Evolutionary conservation across 2,329 filamentous ascomycete genomes (phyloP).

Genomic region (Xylaria digitata): DNA sequence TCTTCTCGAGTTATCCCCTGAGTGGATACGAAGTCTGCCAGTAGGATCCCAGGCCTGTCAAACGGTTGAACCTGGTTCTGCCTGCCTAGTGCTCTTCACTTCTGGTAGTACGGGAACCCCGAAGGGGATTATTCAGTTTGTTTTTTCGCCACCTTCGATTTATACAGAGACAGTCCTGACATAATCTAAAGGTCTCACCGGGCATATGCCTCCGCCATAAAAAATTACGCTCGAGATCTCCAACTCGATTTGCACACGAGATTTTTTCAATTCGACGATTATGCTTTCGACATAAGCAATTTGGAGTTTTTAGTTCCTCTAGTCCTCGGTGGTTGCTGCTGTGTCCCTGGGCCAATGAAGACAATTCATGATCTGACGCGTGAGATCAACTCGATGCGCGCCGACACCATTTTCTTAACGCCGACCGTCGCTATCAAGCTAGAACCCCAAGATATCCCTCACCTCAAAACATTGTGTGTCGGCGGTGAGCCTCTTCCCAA

Average conservation of each 20-base stretch:
- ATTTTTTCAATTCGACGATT: conserved; percentile 34
- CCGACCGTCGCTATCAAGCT: conserved; percentile 36
- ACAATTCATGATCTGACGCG: conserved; percentile 27
- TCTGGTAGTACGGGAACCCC: conserved; percentile 41
- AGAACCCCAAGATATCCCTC: conserved; percentile 28
- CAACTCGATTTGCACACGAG: conserved; percentile 32
- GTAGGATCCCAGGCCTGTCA: neutral
- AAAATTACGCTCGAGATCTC: conserved; percentile 34
- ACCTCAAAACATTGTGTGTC: conserved; percentile 34
- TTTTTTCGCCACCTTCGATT: too few relatives aligned
- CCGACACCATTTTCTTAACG: conserved; percentile 36
- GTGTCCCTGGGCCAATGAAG: conserved; percentile 33
- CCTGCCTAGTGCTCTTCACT: conserved; percentile 40
- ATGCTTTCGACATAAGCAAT: conserved; percentile 37
- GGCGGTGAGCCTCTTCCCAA: conserved; percentile 40
- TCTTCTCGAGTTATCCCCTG: conserved; percentile 23
- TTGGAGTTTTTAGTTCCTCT: conserved; percentile 35
- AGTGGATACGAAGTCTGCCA: conserved; percentile 26
- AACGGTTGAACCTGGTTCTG: conserved; percentile 28
- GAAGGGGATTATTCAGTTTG: conserved; percentile 41
- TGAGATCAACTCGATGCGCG: conserved; percentile 30
- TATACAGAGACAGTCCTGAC: too few relatives aligned
- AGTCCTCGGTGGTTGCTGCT: conserved; percentile 31
- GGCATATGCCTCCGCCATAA: conserved; percentile 30
- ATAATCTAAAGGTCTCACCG: too few relatives aligned